phyloP scores from a whole-genome alignment of 257 asterid genomes.

The Ehretia macrophylla region DNA sequence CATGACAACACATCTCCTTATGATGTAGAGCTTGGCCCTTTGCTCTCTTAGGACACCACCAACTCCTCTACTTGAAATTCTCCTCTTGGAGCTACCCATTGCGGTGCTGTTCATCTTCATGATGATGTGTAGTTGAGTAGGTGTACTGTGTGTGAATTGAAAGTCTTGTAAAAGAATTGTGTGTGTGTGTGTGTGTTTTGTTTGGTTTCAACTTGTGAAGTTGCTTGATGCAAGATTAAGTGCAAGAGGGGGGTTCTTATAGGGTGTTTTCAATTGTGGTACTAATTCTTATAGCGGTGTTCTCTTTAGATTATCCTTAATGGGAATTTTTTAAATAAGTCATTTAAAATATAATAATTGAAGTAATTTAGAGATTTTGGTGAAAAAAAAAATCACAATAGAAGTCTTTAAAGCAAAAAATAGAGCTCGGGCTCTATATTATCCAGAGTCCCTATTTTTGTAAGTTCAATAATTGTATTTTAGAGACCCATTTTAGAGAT shows the following conservation, averaged over 20 bases:
- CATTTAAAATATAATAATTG: too few relatives aligned
- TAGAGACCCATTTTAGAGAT: too few relatives aligned
- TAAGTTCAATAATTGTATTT: too few relatives aligned
- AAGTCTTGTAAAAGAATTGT: not conserved
- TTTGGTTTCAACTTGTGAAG: not conserved
- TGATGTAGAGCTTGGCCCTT: conserved; percentile 13
- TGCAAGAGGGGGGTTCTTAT: not conserved
- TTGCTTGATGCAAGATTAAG: not conserved
- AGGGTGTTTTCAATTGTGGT: too few relatives aligned
- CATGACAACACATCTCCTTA: conserved; percentile 15
- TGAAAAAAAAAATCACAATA: too few relatives aligned
- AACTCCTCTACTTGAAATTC: conserved; percentile 5
- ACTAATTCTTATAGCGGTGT: too few relatives aligned
- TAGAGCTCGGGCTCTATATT: too few relatives aligned
- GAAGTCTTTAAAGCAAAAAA: too few relatives aligned
- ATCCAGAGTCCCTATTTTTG: too few relatives aligned
- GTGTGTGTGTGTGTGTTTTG: not conserved
- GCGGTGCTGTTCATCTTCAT: conserved; percentile 4
- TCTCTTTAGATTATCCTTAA: too few relatives aligned
- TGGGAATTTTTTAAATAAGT: too few relatives aligned
- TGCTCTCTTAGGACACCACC: conserved; percentile 12
- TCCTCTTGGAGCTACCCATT: conserved; percentile 4
- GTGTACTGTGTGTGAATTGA: not conserved
- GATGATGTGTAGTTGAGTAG: not conserved
- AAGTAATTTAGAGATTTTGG: too few relatives aligned